Evolutionary conservation across 768 basidiomycete genomes (phyloP).

Genomic region (Lactifluus hygrophoroides): DNA sequence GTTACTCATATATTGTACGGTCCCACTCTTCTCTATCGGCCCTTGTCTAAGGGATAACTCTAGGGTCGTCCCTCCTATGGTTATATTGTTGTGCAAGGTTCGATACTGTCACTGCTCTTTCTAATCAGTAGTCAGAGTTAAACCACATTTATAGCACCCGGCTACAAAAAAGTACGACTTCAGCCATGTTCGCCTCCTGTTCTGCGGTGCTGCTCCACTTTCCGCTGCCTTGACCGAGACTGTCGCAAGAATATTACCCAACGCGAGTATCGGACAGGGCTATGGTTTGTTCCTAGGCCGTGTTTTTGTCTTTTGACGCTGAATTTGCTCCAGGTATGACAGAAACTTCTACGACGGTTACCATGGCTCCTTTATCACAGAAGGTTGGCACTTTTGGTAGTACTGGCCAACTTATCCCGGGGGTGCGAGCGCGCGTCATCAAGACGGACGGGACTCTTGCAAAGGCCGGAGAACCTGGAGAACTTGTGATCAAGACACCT

Average conservation of each 20-base stretch:
- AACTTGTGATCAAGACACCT: constrained; percentile 40
- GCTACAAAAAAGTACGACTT: constrained; percentile 27
- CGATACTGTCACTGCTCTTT: background rate
- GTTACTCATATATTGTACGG: constrained; percentile 29
- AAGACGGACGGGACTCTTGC: constrained; percentile 48
- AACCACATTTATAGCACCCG: constrained; percentile 22
- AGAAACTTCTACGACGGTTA: constrained; percentile 47
- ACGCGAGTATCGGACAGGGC: constrained; percentile 51
- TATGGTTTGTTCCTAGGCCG: constrained; percentile 34
- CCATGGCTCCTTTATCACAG: constrained; percentile 39
- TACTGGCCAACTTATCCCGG: constrained; percentile 39
- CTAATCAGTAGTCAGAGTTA: background rate
- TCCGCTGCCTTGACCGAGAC: constrained; percentile 30
- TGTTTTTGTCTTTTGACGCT: background rate
- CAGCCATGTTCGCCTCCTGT: constrained; percentile 22
- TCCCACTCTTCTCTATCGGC: background rate
- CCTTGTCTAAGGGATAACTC: background rate
- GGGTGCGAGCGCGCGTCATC: constrained; percentile 42
- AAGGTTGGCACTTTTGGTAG: constrained; percentile 47
- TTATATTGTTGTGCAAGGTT: constrained; percentile 29
- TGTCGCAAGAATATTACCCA: constrained; percentile 41
- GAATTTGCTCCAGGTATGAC: constrained; percentile 47
- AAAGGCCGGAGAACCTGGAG: constrained; percentile 47
- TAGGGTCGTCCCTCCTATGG: constrained; percentile 26
- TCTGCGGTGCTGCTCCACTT: constrained; percentile 32